These are phyloP conservation scores for Fusarium napiforme DNA, from an alignment of 2,329 filamentous ascomycete genomes.

Conservation along the genomic window DNA sequence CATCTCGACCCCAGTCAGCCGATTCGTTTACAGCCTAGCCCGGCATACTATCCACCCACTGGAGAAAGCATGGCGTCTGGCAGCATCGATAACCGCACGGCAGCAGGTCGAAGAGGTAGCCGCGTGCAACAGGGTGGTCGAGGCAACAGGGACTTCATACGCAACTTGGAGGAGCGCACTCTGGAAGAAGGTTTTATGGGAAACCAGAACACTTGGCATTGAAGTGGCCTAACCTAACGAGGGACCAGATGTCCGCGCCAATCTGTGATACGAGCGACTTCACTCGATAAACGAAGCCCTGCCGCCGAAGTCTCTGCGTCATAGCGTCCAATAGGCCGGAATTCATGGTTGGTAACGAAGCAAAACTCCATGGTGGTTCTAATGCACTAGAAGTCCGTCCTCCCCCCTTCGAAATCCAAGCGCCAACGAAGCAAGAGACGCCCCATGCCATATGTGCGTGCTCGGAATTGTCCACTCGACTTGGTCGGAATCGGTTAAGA, in stretches of 20 bases:
- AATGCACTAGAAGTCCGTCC: conserved; percentile 14
- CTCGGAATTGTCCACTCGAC: conserved; percentile 1
- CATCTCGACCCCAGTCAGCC: conserved; percentile 95
- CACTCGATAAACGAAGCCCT: conserved; percentile 13
- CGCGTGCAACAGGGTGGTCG: conserved; percentile 70
- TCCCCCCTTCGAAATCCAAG: conserved; percentile 12
- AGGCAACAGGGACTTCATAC: conserved; percentile 87
- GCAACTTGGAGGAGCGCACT: conserved; percentile 92
- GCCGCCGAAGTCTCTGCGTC: conserved; percentile 4
- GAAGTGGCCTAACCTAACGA: conserved; percentile 48
- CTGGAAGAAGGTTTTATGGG: conserved; percentile 91
- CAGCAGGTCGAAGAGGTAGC: conserved; percentile 79
- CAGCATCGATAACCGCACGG: conserved; percentile 65
- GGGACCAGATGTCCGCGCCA: conserved; percentile 31
- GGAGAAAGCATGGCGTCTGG: conserved; percentile 76
- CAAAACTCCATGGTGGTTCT: conserved; percentile 18
- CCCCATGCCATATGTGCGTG: conserved; percentile 2
- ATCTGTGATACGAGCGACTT: conserved; percentile 24
- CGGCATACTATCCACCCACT: conserved; percentile 95
- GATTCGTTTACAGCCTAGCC: conserved; percentile 92
- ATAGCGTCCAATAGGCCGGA: conserved; percentile 19
- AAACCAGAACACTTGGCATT: conserved; percentile 73
- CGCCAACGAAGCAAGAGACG: conserved; percentile 22
- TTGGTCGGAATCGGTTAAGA: conserved; percentile 9
- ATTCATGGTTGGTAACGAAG: conserved; percentile 32